These are phyloP conservation scores for Blastobotrys attinorum DNA, from an alignment of 805 yeast species.

Conservation along the genomic window DNA sequence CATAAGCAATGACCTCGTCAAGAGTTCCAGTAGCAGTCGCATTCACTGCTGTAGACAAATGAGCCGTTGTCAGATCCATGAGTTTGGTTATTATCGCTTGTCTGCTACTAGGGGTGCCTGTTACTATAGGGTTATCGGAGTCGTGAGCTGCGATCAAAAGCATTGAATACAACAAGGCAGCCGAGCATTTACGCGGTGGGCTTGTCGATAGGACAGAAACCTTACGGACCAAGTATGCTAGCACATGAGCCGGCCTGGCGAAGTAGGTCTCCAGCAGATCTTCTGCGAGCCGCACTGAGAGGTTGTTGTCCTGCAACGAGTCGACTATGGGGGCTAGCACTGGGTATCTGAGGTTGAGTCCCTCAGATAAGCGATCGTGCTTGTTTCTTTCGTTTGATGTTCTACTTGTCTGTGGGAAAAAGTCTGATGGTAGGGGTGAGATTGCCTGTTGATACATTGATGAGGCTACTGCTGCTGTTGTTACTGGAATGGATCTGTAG, in stretches of 20 bases:
- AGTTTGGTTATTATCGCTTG: conserved; percentile 18
- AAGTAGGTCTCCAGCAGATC: conserved; percentile 26
- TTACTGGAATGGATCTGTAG: too few species aligned
- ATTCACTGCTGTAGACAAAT: conserved; percentile 18
- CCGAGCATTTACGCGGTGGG: conserved; percentile 17
- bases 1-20: conserved; percentile 27
- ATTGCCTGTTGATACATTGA: background rate
- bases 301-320: conserved; percentile 8
- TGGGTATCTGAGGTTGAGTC: conserved; percentile 7
- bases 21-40: conserved; percentile 19
- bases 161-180: conserved; percentile 22
- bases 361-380: background rate
- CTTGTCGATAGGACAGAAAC: conserved; percentile 19
- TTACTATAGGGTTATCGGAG: conserved; percentile 24
- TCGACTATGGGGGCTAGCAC: conserved; percentile 9
- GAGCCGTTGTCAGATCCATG: conserved; percentile 18
- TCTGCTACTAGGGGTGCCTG: conserved; percentile 24
- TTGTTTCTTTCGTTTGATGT: too few species aligned
- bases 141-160: conserved; percentile 26
- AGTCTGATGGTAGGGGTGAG: too few species aligned
- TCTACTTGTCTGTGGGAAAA: too few species aligned
- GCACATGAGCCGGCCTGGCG: conserved; percentile 23
- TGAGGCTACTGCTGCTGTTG: background rate
- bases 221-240: conserved; percentile 22
- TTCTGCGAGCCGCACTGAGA: conserved; percentile 21